Base-by-base conservation (phyloP, 495 filamentous ascomycete genomes). In the Bryoglossum gracile region DNA sequence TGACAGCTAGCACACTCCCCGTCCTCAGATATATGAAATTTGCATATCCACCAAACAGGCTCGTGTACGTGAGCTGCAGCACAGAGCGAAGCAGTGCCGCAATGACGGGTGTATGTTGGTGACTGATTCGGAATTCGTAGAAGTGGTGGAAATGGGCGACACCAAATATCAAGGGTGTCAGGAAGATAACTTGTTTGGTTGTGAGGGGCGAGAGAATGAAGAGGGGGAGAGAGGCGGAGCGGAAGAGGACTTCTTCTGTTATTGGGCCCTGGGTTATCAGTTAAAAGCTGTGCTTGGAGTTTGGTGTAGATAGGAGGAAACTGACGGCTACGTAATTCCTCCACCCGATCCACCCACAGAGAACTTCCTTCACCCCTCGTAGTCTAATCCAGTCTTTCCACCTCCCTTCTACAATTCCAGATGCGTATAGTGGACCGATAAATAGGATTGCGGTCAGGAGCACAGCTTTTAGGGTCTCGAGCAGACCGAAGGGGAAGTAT, bases 111-210 rank as follows among this genome's bases (percentile, higher is more conserved):
- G 82, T 80, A 52, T 79, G 70, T 13, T 91, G 88, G 59, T 95
- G 78, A 0, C 82, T 84, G 8, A 94, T 68, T 24, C 81, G 78
- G 69, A 91, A 96, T 68, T 98, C 92, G 68, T 95, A 95, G 65
- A 89, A 87, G 68, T 97, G 92, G 66, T 98, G 91, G 22, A 95
- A 65, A 68, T 98, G 92, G 9, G 90, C 87, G 41, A 98, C 84
- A 46, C 94, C 92, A 63, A 98, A 98, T 66, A 94, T 86, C 8
- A 97, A 65, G 2, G 92, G 92, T 0, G 86, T 81, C 6, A 87
- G 62, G 64, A 92, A 88, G 58, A 95, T 73, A 54, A 86, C 81
- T 3, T 66, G 69, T 0, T 64, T 65, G 2, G 80, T 64, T 3
- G 76, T 67, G 42, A 95, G 72, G 38, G 92, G 77, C 36, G 84